Conservation (phyloP, 257 asterid genomes). For the Coffea canephora region DNA sequence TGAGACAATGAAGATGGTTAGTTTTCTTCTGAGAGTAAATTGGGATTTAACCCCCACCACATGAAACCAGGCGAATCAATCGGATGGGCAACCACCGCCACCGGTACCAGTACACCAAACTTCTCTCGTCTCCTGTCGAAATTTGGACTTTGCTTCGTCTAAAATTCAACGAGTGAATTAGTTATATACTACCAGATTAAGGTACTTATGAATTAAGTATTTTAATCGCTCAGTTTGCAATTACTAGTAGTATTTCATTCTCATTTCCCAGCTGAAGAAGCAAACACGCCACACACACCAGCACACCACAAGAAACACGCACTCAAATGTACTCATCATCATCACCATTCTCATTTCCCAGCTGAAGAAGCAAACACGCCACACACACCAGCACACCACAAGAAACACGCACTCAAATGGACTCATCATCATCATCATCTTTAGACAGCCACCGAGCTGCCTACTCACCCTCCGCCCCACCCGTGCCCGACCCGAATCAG, state of each 20-base stretch:
- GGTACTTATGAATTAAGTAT: no score
- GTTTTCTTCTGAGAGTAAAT: no score
- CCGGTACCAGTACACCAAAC: no score
- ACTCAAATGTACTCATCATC: slow-evolving; percentile 3
- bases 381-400: neutral
- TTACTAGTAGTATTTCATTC: neutral
- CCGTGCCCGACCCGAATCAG: slow-evolving; percentile 39
- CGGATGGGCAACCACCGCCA: no score
- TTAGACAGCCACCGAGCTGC: slow-evolving; percentile 17
- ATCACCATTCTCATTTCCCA: neutral
- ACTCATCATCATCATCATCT: neutral
- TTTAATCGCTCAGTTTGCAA: neutral
- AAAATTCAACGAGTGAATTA: no score
- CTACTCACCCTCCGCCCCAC: slow-evolving; percentile 74
- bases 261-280: neutral
- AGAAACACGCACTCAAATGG: neutral
- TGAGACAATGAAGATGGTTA: neutral
- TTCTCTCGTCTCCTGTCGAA: no score
- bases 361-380: neutral
- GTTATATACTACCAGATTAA: no score
- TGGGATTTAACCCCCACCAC: no score
- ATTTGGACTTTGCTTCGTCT: no score
- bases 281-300: slow-evolving; percentile 3
- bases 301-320: neutral
- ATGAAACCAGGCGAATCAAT: no score